Base-by-base conservation (phyloP, 1,284 basidiomycete species). In the Irpex lacteus region DNA sequence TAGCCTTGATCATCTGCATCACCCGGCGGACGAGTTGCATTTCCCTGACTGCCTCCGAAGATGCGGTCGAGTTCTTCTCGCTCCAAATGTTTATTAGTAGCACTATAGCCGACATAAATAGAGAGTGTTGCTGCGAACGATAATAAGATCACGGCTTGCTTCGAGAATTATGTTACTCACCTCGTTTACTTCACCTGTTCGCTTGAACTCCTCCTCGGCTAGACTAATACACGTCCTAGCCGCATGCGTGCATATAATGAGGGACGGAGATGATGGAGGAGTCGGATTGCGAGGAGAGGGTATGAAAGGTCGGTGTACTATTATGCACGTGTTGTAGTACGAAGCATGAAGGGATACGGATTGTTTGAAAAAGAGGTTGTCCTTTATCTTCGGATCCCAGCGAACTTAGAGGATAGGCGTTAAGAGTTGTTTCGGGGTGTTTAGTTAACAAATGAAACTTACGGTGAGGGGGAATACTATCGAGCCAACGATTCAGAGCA, bases 71-170 rank as follows among this genome's bases (percentile, higher is more conserved):
- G 11, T 44, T 44, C 40, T 82, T 85, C 7, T 83, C 84, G 3
- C 85, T 85, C 82, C 89, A 91, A 7, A 90, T 84, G 66, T 84
- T 87, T 67, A 92, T 77, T 50, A 91, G 75, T 2, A 91, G 77
- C 7, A 91, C 83, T 59, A 90, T 81, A 0, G 81, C 86, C 34
- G 44, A 18, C 19, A 40, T 37, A 26, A 37, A 58, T 44, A 15
- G 15, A 21, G 34, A 34, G n/a, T 34, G 52, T 52, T 18, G 15
- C 13, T 40, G 21, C 9, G 2, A 8, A 38, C 8, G 15, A 37
- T 47, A 3, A 9, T 13, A 13, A 15, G 44, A 21, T 34, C 37
- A 21, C 34, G 2, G 59, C 3, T 60, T 8, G 11, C 8, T 26
- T 7, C 8, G 21, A 58, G 19, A 19, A 8, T 49, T 13, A 21